These are phyloP conservation scores for Monosporascus sp. DNA, from an alignment of 2,329 filamentous ascomycete genomes.

Conservation along the genomic window DNA sequence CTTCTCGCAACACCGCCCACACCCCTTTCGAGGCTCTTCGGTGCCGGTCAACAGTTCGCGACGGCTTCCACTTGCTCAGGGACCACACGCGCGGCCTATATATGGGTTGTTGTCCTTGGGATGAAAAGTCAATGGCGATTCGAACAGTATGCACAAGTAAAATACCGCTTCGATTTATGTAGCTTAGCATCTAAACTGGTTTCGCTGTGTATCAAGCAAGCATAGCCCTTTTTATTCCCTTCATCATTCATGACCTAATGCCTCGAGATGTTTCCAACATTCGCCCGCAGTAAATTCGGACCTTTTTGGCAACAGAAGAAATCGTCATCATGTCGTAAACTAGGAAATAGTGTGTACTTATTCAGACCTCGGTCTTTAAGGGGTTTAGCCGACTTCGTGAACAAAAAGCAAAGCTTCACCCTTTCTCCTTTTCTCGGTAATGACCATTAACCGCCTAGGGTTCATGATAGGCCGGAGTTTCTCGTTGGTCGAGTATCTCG, in stretches of 20 bases:
- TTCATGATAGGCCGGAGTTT: constrained; percentile 25
- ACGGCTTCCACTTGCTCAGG: too few relatives aligned
- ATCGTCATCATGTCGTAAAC: constrained; percentile 30
- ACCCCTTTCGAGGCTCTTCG: too few relatives aligned
- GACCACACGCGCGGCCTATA: too few relatives aligned
- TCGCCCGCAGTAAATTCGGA: constrained; percentile 30
- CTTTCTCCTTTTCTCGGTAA: constrained; percentile 19
- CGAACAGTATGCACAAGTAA: not conserved
- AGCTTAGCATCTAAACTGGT: constrained; percentile 22
- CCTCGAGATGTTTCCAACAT: constrained; percentile 33
- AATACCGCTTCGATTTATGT: constrained; percentile 19
- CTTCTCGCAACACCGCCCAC: too few relatives aligned
- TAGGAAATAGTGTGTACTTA: constrained; percentile 25
- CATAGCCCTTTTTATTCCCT: constrained; percentile 33
- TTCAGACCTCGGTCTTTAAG: constrained; percentile 20
- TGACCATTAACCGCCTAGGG: constrained; percentile 28
- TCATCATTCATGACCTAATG: constrained; percentile 34
- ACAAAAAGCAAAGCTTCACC: constrained; percentile 19
- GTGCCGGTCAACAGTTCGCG: too few relatives aligned
- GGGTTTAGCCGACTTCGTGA: constrained; percentile 17
- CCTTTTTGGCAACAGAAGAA: constrained; percentile 32
- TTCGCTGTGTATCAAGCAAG: constrained; percentile 31
- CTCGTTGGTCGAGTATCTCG: constrained; percentile 25
- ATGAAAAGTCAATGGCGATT: not conserved
- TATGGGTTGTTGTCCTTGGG: too few relatives aligned